Evolutionary conservation across 2,329 filamentous ascomycete species (phyloP).

Genomic region (Fusarium lyarnte): DNA sequence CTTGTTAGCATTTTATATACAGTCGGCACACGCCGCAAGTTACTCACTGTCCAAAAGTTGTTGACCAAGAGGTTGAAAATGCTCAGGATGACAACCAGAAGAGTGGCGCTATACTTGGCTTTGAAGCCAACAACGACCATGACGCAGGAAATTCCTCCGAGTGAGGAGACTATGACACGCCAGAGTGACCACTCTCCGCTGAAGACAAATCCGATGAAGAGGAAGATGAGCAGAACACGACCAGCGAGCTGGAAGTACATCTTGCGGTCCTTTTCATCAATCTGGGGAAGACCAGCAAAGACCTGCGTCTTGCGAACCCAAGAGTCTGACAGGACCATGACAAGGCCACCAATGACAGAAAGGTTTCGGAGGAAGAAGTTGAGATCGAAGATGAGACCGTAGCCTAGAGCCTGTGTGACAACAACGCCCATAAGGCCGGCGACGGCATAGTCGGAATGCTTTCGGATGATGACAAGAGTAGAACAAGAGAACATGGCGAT

Average conservation of each 20-base stretch:
- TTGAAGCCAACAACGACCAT: conserved; percentile 99
- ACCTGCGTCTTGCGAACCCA: conserved; percentile 98
- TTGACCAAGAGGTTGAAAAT: conserved; percentile 97
- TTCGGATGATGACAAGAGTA: conserved; percentile 86
- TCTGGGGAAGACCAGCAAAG: conserved; percentile 89
- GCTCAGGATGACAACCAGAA: conserved; percentile 93
- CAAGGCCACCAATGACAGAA: conserved; percentile 93
- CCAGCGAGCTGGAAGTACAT: conserved; percentile 99
- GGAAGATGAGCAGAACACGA: conserved; percentile 93
- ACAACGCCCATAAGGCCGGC: conserved; percentile 90
- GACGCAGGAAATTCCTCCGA: conserved; percentile 90
- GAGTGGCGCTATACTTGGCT: conserved; percentile 97
- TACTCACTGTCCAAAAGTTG: conserved; percentile 98
- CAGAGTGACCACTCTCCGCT: conserved; percentile 92
- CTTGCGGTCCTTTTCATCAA: conserved; percentile 99
- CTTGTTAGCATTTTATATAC: not conserved
- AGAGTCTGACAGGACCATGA: conserved; percentile 98
- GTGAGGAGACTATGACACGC: conserved; percentile 82
- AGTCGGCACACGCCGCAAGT: not conserved
- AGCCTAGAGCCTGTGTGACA: conserved; percentile 91
- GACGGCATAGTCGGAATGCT: conserved; percentile 93
- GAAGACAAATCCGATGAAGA: conserved; percentile 97
- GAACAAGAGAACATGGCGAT: conserved; percentile 87
- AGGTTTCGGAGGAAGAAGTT: conserved; percentile 99
- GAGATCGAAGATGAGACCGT: conserved; percentile 97